phyloP scores from a whole-genome alignment of 1,139 yeast genomes.

The Magnusiomyces sp. region DNA sequence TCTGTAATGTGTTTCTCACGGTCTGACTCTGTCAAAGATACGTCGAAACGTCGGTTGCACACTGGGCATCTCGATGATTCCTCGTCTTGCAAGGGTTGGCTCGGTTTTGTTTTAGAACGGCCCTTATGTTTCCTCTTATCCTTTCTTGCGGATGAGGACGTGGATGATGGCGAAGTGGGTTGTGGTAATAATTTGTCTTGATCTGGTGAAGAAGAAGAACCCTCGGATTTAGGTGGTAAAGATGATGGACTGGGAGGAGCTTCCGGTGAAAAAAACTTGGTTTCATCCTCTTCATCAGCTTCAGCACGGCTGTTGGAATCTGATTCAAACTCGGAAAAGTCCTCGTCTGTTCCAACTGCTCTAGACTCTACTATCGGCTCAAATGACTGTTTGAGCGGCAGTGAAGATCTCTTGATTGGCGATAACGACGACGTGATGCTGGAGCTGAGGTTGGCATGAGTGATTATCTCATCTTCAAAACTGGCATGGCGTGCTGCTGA shows the following conservation, averaged over 20 bases:
- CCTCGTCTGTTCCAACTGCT: constrained; percentile 13
- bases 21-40: constrained; percentile 23
- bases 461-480: too few relatives aligned
- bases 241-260: too few relatives aligned
- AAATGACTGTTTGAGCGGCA: constrained; percentile 2
- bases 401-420: neutral
- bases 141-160: neutral
- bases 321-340: too few relatives aligned
- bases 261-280: too few relatives aligned
- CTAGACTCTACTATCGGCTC: constrained; percentile 11
- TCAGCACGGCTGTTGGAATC: constrained; percentile 33
- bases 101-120: too few relatives aligned
- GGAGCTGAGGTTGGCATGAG: too few relatives aligned
- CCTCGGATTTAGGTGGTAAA: too few relatives aligned
- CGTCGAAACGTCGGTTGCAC: constrained; percentile 5
- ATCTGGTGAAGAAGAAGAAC: too few relatives aligned
- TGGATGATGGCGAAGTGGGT: too few relatives aligned
- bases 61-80: constrained; percentile 8
- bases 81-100: too few relatives aligned
- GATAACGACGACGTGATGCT: constrained; percentile 4
- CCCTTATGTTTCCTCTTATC: neutral
- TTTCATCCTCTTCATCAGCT: constrained; percentile 33
- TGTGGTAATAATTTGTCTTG: too few relatives aligned
- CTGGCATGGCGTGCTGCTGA: too few relatives aligned
- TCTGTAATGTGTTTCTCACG: constrained; percentile 61